phyloP scores from a whole-genome alignment of 176 grass and related monocot species.

The Neostapfia colusana region DNA sequence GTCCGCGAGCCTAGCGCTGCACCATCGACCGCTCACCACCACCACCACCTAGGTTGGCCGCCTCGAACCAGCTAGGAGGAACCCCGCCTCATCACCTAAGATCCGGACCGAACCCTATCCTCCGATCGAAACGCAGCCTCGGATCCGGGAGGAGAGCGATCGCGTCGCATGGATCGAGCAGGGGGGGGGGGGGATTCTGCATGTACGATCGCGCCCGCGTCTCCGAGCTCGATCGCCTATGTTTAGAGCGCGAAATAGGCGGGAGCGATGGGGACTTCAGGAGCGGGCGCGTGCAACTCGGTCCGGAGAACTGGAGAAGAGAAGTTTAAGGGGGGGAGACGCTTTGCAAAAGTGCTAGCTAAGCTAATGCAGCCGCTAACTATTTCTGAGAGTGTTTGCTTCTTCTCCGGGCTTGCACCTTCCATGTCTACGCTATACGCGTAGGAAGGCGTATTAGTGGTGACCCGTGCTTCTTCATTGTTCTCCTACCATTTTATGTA shows the following conservation, averaged over 20 bases:
- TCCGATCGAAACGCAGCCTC: not conserved
- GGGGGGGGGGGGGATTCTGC: not conserved
- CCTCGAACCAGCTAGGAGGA: not conserved
- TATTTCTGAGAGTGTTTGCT: not conserved
- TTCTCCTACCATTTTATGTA: no score
- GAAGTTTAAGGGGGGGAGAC: no score
- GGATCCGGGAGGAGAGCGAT: not conserved
- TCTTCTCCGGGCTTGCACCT: not conserved
- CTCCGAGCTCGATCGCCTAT: slow-evolving; percentile 33
- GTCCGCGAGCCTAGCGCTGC: slow-evolving; percentile 18
- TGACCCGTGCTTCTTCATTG: no score
- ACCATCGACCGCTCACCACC: not conserved
- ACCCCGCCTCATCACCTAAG: not conserved
- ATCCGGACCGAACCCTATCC: not conserved
- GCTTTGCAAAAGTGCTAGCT: not conserved
- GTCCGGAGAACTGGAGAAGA: not conserved
- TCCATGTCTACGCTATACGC: rapidly evolving
- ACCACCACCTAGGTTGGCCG: not conserved
- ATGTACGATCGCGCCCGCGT: not conserved
- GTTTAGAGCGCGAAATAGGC: slow-evolving; percentile 43
- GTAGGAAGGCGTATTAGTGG: not conserved
- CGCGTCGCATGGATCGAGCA: slow-evolving; percentile 6
- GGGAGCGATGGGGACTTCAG: not conserved
- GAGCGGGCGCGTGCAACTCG: not conserved
- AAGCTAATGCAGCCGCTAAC: slow-evolving; percentile 16